Conservation (phyloP, 2,329 filamentous ascomycete genomes). For the Trichoderma guizhouense region DNA sequence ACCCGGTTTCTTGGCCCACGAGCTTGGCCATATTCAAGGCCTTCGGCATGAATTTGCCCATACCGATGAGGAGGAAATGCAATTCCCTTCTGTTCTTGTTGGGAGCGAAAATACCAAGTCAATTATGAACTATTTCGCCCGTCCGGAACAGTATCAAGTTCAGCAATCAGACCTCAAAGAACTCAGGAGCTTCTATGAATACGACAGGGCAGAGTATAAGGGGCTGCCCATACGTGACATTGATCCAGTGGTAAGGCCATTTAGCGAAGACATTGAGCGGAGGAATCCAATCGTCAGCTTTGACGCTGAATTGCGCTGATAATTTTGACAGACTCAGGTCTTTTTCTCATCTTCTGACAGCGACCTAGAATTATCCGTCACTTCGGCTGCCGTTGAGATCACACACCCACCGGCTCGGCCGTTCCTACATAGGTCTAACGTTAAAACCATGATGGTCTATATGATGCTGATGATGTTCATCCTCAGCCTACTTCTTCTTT, state of each 20-base stretch:
- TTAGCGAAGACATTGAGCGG: background rate
- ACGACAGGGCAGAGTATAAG: background rate
- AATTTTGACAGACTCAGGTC: background rate
- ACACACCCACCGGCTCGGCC: background rate
- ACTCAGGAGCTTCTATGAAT: background rate
- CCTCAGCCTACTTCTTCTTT: background rate
- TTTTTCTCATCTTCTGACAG: background rate
- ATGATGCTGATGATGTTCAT: background rate
- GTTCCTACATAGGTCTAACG: background rate
- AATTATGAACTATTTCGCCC: background rate
- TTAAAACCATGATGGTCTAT: background rate
- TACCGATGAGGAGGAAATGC: too few species aligned
- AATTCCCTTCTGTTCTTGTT: background rate
- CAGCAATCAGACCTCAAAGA: background rate
- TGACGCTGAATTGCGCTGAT: too few species aligned
- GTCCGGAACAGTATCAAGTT: background rate
- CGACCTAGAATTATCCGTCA: background rate
- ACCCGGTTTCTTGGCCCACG: background rate
- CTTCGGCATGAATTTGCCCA: background rate
- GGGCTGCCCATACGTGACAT: background rate
- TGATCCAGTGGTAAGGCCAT: background rate
- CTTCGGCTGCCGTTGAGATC: background rate
- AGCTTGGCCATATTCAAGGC: background rate
- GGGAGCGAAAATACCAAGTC: background rate
- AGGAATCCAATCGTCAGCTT: background rate